Percentiles rank a stretch among this genome's conserved stretches.
These are phyloP conservation scores for Globisporangium yorkense DNA, from an alignment of 352 stramenopile species.

Conservation along the genomic window DNA sequence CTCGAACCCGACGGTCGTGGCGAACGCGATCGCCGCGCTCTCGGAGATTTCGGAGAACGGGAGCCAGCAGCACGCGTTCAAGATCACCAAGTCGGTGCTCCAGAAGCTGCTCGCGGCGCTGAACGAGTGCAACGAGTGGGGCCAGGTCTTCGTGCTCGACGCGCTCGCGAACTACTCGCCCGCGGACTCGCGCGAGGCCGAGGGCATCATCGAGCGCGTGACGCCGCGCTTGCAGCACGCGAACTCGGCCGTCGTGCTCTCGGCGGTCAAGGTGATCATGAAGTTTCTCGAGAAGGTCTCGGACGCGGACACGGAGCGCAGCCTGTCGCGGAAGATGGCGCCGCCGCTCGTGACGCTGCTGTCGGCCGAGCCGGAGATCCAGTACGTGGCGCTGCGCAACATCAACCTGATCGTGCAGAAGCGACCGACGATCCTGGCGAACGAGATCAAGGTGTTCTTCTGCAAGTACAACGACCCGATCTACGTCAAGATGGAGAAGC, in stretches of 20 bases:
- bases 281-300: conserved; percentile 96
- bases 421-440: conserved; percentile 93
- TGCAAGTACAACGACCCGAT: conserved; percentile 99
- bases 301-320: conserved; percentile 89
- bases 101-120: conserved; percentile 98
- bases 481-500: conserved; percentile 98
- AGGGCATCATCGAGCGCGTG: conserved; percentile 98
- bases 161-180: conserved; percentile 94
- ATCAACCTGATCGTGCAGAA: conserved; percentile 99
- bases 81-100: conserved; percentile 95
- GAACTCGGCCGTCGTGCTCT: conserved; percentile 98
- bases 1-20: conserved; percentile 97
- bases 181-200: conserved; percentile 93
- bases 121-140: conserved; percentile 99
- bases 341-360: conserved; percentile 98
- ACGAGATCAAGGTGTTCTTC: conserved; percentile 96
- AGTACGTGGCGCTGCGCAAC: conserved; percentile 99
- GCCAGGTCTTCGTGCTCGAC: conserved; percentile 98
- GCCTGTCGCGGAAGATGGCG: conserved; percentile 93
- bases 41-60: conserved; percentile 97
- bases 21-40: conserved; percentile 98
- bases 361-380: conserved; percentile 97
- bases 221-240: conserved; percentile 96
- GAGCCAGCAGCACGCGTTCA: conserved; percentile 83
- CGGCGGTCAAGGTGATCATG: conserved; percentile 96